Evolutionary conservation across 164 flowering plant genomes (phyloP).

Genomic region (Stephania yunnanensis): DNA sequence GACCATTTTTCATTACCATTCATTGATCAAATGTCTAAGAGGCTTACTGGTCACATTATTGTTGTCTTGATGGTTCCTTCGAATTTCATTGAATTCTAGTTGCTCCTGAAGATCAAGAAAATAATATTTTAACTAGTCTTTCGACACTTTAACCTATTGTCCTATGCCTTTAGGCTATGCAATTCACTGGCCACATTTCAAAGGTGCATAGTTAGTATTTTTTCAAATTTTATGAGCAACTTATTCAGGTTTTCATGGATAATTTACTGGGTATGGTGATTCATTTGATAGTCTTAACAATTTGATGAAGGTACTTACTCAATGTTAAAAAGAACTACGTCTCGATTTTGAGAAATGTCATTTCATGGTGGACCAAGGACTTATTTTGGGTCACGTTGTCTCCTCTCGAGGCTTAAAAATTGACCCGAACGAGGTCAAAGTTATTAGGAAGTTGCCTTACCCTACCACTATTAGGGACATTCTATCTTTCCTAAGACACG

Average conservation of each 20-base stretch:
- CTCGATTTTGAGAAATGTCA: not conserved
- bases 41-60: not conserved
- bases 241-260: not conserved
- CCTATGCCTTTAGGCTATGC: not conserved
- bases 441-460: not conserved
- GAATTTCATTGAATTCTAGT: too few relatives aligned
- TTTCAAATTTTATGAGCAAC: too few relatives aligned
- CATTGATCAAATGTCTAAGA: not conserved
- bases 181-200: not conserved
- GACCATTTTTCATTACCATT: slow-evolving; percentile 4
- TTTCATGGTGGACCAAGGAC: slow-evolving; percentile 6
- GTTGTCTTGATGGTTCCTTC: not conserved
- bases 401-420: not conserved
- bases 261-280: not conserved
- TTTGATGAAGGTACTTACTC: not conserved
- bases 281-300: not conserved
- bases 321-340: not conserved
- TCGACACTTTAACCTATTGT: not conserved
- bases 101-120: not conserved
- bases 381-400: not conserved
- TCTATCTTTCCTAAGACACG: not conserved
- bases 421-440: not conserved
- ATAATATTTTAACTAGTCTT: not conserved
- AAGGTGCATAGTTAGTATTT: not conserved
- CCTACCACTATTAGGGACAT: not conserved